Base-by-base conservation (phyloP, 306 rosid species). In the Acacia acuminata region DNA sequence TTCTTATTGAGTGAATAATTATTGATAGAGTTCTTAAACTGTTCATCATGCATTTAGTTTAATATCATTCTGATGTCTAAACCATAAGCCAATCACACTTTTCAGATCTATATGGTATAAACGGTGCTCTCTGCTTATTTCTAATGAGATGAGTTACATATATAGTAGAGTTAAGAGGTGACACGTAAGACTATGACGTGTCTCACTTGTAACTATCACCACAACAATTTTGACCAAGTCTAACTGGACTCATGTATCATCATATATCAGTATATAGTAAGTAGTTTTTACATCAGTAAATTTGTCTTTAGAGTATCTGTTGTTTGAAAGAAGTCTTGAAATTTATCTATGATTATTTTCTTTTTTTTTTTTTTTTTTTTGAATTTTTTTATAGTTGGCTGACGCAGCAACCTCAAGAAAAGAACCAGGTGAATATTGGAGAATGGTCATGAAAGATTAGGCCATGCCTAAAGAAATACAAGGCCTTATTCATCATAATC, bases 371-470 rank as follows among this genome's bases (percentile, higher is more conserved):
- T 6, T 5, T 14, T 48, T 15, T 4, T 48, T 8, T 20, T 8
- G 2, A 48, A 10, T 14, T 32, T 43, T 43, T 51, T 51, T 51
- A 7, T 58, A 86, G 89, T 38, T 65, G 61, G 40, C 25, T 63
- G 76, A 45, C 25, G 25, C 22, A 14, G 22, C 58, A 71, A 2
- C 76, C 76, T 44, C 76, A 25, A 61, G 76, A 71, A 71, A 71
- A 44, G 82, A 71, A 36, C 4, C 36, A 12, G 84, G 75, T 2
- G 77, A 80, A 55, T 65, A 79, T 2, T 86, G 89, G 86, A 76
- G 81, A 53, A 48, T 63, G 67, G 16, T 43, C 3, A 51, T 75
- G 81, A 86, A 79, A 82, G 76, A 79, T 17, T 76, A 82, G 7
- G 16, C 67, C 34, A 64, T 69, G 75, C 67, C 67, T 9, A 16